Percentiles rank a stretch among this genome's conserved stretches.
Evolutionary conservation across 2,329 filamentous ascomycete genomes (phyloP).

Genomic region (Amauroascus verrucosus): DNA sequence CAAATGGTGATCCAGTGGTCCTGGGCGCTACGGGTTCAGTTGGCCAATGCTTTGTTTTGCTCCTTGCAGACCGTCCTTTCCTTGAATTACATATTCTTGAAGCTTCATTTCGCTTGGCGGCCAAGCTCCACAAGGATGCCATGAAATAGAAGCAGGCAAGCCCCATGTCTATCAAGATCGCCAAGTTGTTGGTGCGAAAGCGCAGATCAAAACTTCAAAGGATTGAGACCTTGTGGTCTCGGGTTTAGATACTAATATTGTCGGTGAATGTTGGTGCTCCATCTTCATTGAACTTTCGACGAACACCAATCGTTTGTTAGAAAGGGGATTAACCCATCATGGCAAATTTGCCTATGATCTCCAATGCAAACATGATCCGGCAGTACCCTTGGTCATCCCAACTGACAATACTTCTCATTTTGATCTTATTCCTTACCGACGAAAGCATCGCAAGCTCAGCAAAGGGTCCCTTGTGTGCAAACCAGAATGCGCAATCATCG

Average conservation of each 20-base stretch:
- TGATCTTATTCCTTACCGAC: constrained; percentile 79
- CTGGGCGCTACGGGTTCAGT: constrained; percentile 90
- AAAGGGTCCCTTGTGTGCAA: constrained; percentile 95
- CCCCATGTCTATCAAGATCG: constrained; percentile 66
- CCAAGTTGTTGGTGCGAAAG: constrained; percentile 71
- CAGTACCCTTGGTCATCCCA: constrained; percentile 87
- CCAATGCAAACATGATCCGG: constrained; percentile 82
- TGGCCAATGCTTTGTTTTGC: constrained; percentile 87
- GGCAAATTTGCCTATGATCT: constrained; percentile 84
- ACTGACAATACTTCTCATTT: constrained; percentile 88
- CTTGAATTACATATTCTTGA: constrained; percentile 81
- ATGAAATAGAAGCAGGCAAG: constrained; percentile 88
- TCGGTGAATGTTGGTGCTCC: constrained; percentile 64
- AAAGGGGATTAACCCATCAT: constrained; percentile 86
- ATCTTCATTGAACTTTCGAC: not conserved
- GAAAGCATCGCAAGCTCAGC: constrained; percentile 57
- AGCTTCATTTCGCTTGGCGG: constrained; percentile 77
- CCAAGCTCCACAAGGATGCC: constrained; percentile 90
- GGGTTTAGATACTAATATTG: constrained; percentile 83
- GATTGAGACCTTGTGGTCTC: constrained; percentile 92
- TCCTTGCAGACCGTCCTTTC: constrained; percentile 77
- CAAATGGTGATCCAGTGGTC: constrained; percentile 45
- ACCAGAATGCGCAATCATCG: constrained; percentile 95
- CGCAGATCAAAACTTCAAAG: constrained; percentile 75
- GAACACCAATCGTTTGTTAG: constrained; percentile 46